phyloP scores from a whole-genome alignment of 2,329 filamentous ascomycete species.

The Penicillium glabrum region DNA sequence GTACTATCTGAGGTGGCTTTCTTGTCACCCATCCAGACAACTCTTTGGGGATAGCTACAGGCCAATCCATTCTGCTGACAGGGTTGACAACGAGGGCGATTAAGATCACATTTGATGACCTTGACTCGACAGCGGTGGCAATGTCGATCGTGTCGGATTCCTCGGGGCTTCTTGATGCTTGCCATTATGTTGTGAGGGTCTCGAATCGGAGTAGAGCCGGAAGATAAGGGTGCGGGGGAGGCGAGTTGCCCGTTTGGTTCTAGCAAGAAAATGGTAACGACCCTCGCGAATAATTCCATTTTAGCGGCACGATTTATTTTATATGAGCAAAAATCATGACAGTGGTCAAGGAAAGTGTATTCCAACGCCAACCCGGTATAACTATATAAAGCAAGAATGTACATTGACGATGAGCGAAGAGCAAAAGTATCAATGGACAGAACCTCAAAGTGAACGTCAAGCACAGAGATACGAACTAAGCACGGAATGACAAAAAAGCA shows the following conservation, averaged over 20 bases:
- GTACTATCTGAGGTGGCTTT: background rate
- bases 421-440: background rate
- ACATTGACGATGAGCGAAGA: background rate
- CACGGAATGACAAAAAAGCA: background rate
- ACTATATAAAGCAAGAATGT: background rate
- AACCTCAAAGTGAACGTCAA: background rate
- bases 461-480: background rate
- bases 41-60: slow-evolving; percentile 27
- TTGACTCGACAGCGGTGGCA: slow-evolving; percentile 26
- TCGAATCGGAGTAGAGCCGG: background rate
- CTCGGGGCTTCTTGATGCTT: slow-evolving; percentile 26
- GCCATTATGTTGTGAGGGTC: slow-evolving; percentile 6
- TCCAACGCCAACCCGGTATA: background rate
- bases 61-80: slow-evolving; percentile 21
- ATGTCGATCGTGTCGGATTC: slow-evolving; percentile 32
- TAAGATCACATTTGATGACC: slow-evolving; percentile 31
- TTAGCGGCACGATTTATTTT: background rate
- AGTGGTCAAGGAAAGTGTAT: background rate
- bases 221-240: slow-evolving; percentile 18
- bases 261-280: background rate
- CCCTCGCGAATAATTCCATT: background rate
- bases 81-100: slow-evolving; percentile 27
- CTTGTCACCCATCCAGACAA: slow-evolving; percentile 25
- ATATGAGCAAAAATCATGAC: background rate
- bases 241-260: slow-evolving; percentile 5